These are phyloP conservation scores for Neofusicoccum sp. DNA, from an alignment of 2,329 filamentous ascomycete genomes.

Conservation along the genomic window DNA sequence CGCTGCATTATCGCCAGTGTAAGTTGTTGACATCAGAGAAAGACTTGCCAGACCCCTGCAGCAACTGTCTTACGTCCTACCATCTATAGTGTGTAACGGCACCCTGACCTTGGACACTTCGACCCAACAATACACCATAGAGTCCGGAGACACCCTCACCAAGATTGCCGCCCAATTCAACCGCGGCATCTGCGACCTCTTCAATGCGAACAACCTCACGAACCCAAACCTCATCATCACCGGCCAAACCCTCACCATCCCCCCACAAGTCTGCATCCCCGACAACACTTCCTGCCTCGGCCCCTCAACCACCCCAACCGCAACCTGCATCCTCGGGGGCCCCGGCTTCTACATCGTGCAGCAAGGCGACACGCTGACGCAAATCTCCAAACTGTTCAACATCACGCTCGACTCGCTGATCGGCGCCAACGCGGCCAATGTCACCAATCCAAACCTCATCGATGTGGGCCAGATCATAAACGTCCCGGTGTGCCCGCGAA, in stretches of 20 bases:
- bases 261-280: conserved; percentile 20
- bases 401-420: conserved; percentile 28
- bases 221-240: conserved; percentile 17
- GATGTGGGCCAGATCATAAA: conserved; percentile 28
- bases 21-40: background rate
- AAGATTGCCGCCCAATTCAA: conserved; percentile 11
- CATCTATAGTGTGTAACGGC: conserved; percentile 8
- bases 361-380: conserved; percentile 27
- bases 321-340: conserved; percentile 29
- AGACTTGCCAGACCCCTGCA: background rate
- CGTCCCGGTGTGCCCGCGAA: conserved; percentile 29
- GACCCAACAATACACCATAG: conserved; percentile 11
- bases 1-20: background rate
- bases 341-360: conserved; percentile 27
- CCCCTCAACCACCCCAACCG: conserved; percentile 20
- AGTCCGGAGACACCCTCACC: conserved; percentile 22
- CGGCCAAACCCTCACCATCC: conserved; percentile 20
- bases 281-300: conserved; percentile 30
- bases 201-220: conserved; percentile 18
- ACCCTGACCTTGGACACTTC: background rate
- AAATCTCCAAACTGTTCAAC: conserved; percentile 29
- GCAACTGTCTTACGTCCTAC: background rate
- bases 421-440: conserved; percentile 28
- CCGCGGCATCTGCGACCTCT: conserved; percentile 24
- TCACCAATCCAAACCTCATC: conserved; percentile 27